These are phyloP conservation scores for Pythium rhizo-oryzae DNA, from an alignment of 352 stramenopile genomes.

Conservation along the genomic window DNA sequence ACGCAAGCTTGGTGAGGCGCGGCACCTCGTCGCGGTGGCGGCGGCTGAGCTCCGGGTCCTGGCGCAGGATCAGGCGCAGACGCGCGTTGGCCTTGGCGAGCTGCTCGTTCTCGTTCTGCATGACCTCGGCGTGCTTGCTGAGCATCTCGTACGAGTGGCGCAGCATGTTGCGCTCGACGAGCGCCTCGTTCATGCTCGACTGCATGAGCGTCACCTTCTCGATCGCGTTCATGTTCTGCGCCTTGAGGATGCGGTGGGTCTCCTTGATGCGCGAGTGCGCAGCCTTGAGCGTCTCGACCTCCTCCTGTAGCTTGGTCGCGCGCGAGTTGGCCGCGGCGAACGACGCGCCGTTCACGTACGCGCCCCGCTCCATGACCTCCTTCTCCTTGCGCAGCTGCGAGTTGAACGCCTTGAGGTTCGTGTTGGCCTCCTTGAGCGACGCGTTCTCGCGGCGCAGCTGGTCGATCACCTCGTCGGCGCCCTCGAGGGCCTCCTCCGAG, in stretches of 20 bases:
- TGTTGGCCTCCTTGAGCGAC: slow-evolving; percentile 82
- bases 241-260: slow-evolving; percentile 81
- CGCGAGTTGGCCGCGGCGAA: slow-evolving; percentile 86
- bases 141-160: slow-evolving; percentile 75
- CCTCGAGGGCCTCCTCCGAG: slow-evolving; percentile 77
- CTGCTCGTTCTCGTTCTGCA: slow-evolving; percentile 84
- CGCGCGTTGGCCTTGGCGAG: slow-evolving; percentile 85
- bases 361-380: slow-evolving; percentile 87
- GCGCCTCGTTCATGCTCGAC: slow-evolving; percentile 64
- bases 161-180: slow-evolving; percentile 73
- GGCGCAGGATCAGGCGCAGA: slow-evolving; percentile 79
- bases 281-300: slow-evolving; percentile 79
- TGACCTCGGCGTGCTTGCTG: slow-evolving; percentile 72
- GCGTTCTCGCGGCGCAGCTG: slow-evolving; percentile 83
- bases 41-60: slow-evolving; percentile 83
- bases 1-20: slow-evolving; percentile 78
- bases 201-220: slow-evolving; percentile 86
- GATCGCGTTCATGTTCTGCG: slow-evolving; percentile 77
- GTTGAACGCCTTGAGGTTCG: slow-evolving; percentile 83
- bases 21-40: slow-evolving; percentile 87
- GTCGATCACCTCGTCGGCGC: slow-evolving; percentile 84
- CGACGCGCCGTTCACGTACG: slow-evolving; percentile 86
- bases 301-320: slow-evolving; percentile 84
- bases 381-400: slow-evolving; percentile 88
- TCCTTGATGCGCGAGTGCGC: slow-evolving; percentile 83